These are phyloP conservation scores for Taphrina pruni DNA, from an alignment of 1,139 yeast genomes.

Conservation along the genomic window DNA sequence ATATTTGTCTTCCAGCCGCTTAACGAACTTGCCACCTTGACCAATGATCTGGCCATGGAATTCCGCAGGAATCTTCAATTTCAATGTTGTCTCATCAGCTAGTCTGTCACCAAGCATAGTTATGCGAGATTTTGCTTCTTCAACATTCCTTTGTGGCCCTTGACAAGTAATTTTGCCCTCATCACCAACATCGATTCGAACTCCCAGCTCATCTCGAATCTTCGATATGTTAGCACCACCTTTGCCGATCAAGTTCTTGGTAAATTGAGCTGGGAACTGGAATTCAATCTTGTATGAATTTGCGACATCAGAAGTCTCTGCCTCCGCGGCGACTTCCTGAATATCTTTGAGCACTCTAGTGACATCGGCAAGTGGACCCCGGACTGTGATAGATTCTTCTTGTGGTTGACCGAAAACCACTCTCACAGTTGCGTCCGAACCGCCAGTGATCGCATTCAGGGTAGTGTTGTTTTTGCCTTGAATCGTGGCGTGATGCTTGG, in stretches of 20 bases:
- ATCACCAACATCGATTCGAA: constrained; percentile 70
- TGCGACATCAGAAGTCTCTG: constrained; percentile 65
- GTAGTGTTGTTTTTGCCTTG: constrained; percentile 62
- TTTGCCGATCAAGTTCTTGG: constrained; percentile 87
- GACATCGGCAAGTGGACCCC: constrained; percentile 69
- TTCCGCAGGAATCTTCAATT: constrained; percentile 72
- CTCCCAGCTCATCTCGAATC: constrained; percentile 78
- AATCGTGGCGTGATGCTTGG: constrained; percentile 64
- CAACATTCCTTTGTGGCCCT: constrained; percentile 82
- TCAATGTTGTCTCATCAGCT: constrained; percentile 77
- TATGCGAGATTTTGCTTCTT: constrained; percentile 70
- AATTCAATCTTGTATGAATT: constrained; percentile 63
- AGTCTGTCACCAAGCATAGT: constrained; percentile 68
- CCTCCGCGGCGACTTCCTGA: constrained; percentile 64
- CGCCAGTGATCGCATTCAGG: constrained; percentile 58
- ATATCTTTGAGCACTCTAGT: constrained; percentile 61
- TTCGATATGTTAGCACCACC: constrained; percentile 76
- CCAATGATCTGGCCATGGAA: constrained; percentile 87
- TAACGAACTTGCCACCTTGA: constrained; percentile 77
- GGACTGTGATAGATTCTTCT: constrained; percentile 62
- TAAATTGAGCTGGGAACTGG: constrained; percentile 68
- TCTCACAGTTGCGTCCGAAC: constrained; percentile 49
- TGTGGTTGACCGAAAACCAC: constrained; percentile 50
- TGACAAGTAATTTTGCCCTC: constrained; percentile 65
- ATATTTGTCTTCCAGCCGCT: constrained; percentile 87